Evolutionary conservation across 177 flowering plant genomes (phyloP).

Genomic region (Telopea speciosissima): DNA sequence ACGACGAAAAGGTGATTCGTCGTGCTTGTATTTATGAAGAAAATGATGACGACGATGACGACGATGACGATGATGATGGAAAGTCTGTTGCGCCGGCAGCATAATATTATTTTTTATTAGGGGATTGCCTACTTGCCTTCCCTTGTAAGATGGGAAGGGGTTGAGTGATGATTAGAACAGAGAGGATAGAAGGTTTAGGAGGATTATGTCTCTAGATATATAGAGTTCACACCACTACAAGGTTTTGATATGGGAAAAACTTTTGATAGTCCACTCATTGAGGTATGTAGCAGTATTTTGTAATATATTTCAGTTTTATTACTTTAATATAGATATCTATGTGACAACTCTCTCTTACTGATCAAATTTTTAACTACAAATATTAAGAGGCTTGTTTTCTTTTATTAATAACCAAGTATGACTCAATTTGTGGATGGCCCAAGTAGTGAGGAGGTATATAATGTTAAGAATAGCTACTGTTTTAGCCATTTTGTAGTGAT

Average conservation of each 20-base stretch:
- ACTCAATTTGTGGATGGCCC: no score
- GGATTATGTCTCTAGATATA: background rate
- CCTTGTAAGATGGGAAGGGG: background rate
- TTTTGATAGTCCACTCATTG: no score
- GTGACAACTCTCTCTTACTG: no score
- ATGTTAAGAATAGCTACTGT: no score
- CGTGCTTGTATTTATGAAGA: background rate
- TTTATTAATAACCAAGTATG: no score
- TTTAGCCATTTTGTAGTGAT: no score
- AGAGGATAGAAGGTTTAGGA: background rate
- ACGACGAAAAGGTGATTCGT: background rate
- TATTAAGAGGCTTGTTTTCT: no score
- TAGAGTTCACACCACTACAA: background rate
- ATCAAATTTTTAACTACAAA: no score
- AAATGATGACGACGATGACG: constrained; percentile 4
- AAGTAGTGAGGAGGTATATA: no score
- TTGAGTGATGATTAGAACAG: background rate
- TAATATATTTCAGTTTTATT: no score
- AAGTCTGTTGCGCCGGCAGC: constrained; percentile 20
- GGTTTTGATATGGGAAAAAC: no score
- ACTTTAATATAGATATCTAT: no score
- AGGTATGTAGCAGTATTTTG: background rate
- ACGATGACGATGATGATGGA: constrained; percentile 20
- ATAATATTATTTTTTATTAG: background rate
- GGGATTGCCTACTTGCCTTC: background rate